These are phyloP conservation scores for Wickerhamomyces subpelliculosus DNA, from an alignment of 805 yeast species.

Conservation along the genomic window DNA sequence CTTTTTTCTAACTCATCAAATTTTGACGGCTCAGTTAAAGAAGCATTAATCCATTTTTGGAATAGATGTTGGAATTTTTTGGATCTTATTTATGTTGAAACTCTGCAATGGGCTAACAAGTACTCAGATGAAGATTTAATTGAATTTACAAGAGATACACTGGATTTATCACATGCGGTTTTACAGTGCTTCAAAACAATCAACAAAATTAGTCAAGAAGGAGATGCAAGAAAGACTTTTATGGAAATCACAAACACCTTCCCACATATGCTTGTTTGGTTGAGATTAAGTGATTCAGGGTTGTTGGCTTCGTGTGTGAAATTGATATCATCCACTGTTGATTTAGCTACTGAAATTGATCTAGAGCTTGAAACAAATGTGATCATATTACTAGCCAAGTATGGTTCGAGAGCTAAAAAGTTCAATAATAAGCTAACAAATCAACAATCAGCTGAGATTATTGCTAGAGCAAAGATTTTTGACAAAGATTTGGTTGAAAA, in stretches of 20 bases:
- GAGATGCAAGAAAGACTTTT: conserved; percentile 31
- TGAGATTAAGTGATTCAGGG: conserved; percentile 74
- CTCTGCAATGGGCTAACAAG: conserved; percentile 68
- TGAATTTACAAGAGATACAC: conserved; percentile 81
- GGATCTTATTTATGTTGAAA: conserved; percentile 57
- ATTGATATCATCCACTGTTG: conserved; percentile 59
- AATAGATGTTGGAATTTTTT: conserved; percentile 63
- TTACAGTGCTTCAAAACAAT: conserved; percentile 58
- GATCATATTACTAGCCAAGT: conserved; percentile 49
- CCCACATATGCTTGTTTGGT: conserved; percentile 67
- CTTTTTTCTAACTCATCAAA: conserved; percentile 28
- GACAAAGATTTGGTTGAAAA: conserved; percentile 47
- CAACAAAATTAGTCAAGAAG: conserved; percentile 21
- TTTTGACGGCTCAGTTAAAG: conserved; percentile 18
- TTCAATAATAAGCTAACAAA: conserved; percentile 65
- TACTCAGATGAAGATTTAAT: conserved; percentile 51
- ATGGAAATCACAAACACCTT: conserved; percentile 55
- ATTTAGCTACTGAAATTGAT: conserved; percentile 49
- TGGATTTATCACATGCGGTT: conserved; percentile 67
- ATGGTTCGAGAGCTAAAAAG: conserved; percentile 59
- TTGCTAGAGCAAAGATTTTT: conserved; percentile 52
- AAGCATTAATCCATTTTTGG: conserved; percentile 51
- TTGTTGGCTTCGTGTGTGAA: conserved; percentile 67
- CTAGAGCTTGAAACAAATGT: conserved; percentile 46
- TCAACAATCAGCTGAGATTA: conserved; percentile 57